Conservation (phyloP, 2,329 filamentous ascomycete genomes). For the Magnaporthales sp. region DNA sequence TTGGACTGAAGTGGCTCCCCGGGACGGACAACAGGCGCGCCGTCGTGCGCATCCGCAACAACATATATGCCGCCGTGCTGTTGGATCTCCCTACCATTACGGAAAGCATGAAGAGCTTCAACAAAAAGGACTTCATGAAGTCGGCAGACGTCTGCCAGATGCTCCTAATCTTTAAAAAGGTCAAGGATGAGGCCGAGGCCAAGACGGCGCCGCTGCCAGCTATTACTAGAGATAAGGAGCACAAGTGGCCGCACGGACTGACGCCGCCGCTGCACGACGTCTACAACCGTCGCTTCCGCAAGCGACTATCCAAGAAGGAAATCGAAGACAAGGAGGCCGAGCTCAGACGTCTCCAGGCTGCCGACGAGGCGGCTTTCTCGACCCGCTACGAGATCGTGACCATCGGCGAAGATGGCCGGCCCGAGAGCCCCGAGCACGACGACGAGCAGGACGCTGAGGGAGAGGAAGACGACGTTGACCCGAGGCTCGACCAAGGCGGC, state of each 20-base stretch:
- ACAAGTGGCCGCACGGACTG: slow-evolving; percentile 76
- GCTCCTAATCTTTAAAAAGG: slow-evolving; percentile 66
- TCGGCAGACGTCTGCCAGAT: slow-evolving; percentile 84
- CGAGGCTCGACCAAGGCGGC: slow-evolving; percentile 21
- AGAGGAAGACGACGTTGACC: slow-evolving; percentile 46
- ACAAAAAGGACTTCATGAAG: slow-evolving; percentile 80
- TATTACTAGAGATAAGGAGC: slow-evolving; percentile 54
- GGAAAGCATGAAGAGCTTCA: slow-evolving; percentile 90
- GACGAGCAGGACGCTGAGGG: slow-evolving; percentile 41
- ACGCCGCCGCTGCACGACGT: slow-evolving; percentile 85
- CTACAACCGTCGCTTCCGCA: slow-evolving; percentile 72
- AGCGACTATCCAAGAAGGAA: slow-evolving; percentile 72
- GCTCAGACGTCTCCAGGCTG: slow-evolving; percentile 63
- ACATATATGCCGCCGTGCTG: slow-evolving; percentile 67
- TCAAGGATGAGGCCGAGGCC: slow-evolving; percentile 59
- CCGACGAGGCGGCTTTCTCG: slow-evolving; percentile 54
- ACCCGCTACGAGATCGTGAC: slow-evolving; percentile 60
- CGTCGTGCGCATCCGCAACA: slow-evolving; percentile 59
- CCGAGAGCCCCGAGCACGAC: slow-evolving; percentile 23
- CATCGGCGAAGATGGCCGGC: slow-evolving; percentile 27
- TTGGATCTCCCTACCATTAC: slow-evolving; percentile 82
- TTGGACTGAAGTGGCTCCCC: slow-evolving; percentile 67
- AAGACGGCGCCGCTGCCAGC: slow-evolving; percentile 58
- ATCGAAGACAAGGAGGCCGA: slow-evolving; percentile 78
- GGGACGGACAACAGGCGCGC: slow-evolving; percentile 66